Evolutionary conservation across 148 eudicot genomes (phyloP).

Genomic region (Dianthus caryophyllus): DNA sequence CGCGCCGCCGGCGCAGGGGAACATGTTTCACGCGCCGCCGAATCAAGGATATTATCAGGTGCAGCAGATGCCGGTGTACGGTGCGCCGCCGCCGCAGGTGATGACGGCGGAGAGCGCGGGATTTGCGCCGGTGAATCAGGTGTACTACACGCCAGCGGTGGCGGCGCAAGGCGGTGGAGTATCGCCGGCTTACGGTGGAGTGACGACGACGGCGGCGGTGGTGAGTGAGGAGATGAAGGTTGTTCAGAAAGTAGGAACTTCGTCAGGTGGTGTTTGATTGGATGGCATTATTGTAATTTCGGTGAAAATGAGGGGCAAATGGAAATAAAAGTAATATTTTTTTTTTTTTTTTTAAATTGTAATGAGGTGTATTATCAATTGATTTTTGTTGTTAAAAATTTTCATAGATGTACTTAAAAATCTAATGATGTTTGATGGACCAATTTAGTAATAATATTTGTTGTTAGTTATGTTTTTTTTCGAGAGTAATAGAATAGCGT

Average conservation of each 20-base stretch:
- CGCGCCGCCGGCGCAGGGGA: slow-evolving; percentile 31
- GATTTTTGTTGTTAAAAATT: too few species aligned
- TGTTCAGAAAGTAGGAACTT: slow-evolving; percentile 29
- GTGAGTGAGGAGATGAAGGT: slow-evolving; percentile 11
- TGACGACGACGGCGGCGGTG: neutral
- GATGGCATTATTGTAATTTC: neutral
- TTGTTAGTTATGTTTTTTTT: too few species aligned
- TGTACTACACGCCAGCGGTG: neutral
- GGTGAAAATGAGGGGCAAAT: too few species aligned
- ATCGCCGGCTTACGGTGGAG: neutral
- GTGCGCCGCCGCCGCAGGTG: neutral
- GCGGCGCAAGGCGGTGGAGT: neutral
- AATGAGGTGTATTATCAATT: too few species aligned
- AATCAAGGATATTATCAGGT: neutral
- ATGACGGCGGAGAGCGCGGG: neutral
- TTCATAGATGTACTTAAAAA: too few species aligned
- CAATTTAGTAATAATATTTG: too few species aligned
- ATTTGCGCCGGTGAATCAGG: neutral
- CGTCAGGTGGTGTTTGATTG: slow-evolving; percentile 29
- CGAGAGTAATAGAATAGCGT: too few species aligned
- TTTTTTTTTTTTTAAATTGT: too few species aligned
- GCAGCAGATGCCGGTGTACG: too few species aligned
- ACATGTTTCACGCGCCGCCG: slow-evolving; percentile 32
- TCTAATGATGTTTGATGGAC: too few species aligned
- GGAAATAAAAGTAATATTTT: too few species aligned